These are phyloP conservation scores for Castanospermum australe DNA, from an alignment of 306 rosid genomes.

Conservation along the genomic window DNA sequence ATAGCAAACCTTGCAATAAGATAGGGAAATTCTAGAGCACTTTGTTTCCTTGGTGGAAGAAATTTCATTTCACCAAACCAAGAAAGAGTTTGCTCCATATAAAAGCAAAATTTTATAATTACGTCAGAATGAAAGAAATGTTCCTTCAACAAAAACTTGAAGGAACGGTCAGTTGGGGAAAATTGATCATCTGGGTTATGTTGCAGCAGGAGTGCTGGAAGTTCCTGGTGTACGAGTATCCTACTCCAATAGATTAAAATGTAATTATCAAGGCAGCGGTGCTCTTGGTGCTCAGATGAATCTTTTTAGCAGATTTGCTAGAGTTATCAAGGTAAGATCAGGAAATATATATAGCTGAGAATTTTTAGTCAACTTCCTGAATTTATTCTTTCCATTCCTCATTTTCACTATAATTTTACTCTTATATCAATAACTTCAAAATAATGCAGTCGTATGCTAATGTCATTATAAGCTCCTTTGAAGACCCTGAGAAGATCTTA, in stretches of 20 bases:
- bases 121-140: not conserved
- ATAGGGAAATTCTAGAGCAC: not conserved
- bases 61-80: not conserved
- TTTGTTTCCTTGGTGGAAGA: not conserved
- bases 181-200: not conserved
- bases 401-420: not conserved
- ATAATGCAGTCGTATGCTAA: slow-evolving; percentile 67
- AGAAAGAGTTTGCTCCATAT: not conserved
- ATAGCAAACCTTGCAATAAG: not conserved
- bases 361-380: not conserved
- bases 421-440: not conserved
- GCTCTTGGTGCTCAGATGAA: slow-evolving; percentile 69
- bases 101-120: not conserved
- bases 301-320: slow-evolving; percentile 66
- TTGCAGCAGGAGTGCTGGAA: slow-evolving; percentile 5
- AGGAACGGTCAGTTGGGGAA: not conserved
- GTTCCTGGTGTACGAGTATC: slow-evolving; percentile 11
- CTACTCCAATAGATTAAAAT: slow-evolving; percentile 10
- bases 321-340: slow-evolving; percentile 63
- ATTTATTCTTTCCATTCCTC: not conserved
- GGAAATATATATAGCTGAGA: not conserved
- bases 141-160: not conserved
- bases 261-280: slow-evolving; percentile 43
- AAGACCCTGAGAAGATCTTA: slow-evolving; percentile 79
- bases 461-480: slow-evolving; percentile 68